phyloP scores from a whole-genome alignment of 768 basidiomycete genomes.

The Exidia glandulosa region DNA sequence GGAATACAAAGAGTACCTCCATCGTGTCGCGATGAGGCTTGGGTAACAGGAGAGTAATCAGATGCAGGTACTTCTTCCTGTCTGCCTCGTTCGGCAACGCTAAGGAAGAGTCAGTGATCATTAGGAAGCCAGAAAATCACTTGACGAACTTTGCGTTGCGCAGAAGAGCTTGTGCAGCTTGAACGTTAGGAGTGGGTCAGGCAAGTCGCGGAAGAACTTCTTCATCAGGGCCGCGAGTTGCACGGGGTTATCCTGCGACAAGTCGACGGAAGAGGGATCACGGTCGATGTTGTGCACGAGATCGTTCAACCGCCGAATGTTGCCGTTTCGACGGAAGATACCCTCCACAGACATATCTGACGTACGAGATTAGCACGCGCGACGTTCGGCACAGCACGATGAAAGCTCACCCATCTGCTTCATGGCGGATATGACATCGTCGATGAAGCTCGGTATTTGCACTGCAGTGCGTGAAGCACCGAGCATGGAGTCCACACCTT shows the following conservation, averaged over 20 bases:
- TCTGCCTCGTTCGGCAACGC: constrained; percentile 66
- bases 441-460: constrained; percentile 92
- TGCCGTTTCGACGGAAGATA: constrained; percentile 97
- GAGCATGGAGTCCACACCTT: constrained; percentile 89
- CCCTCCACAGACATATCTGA: constrained; percentile 98
- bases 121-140: neutral
- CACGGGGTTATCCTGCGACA: constrained; percentile 90
- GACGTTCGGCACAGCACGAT: neutral
- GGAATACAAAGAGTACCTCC: constrained; percentile 95
- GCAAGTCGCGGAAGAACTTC: constrained; percentile 92
- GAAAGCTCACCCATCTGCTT: constrained; percentile 83
- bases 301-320: constrained; percentile 86
- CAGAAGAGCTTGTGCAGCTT: constrained; percentile 84
- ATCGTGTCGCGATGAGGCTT: constrained; percentile 93
- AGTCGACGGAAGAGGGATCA: constrained; percentile 85
- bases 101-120: constrained; percentile 21
- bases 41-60: constrained; percentile 77
- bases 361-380: constrained; percentile 2
- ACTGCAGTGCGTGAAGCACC: constrained; percentile 79
- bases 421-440: constrained; percentile 98
- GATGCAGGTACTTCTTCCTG: constrained; percentile 72
- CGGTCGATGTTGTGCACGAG: constrained; percentile 88
- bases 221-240: constrained; percentile 94
- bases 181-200: constrained; percentile 92
- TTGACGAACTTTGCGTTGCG: constrained; percentile 69